Conservation (phyloP, 192 early-diverging fungal species). For the Helicostylum pulchrum region DNA sequence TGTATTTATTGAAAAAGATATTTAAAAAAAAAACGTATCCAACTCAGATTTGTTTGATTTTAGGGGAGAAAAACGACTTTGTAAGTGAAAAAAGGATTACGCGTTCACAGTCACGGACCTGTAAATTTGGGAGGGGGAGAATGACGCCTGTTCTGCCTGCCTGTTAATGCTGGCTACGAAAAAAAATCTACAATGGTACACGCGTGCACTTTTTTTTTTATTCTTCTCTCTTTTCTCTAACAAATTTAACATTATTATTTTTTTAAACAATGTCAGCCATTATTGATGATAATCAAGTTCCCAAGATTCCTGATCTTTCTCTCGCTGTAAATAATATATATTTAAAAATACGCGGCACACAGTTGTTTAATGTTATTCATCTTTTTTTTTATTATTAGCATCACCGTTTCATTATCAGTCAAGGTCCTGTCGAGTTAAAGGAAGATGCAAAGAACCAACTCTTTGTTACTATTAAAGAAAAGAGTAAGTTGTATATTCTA, state of each 20-base stretch:
- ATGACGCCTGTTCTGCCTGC: background rate
- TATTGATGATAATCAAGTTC: conserved; percentile 63
- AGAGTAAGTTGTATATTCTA: conserved; percentile 57
- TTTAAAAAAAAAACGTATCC: background rate
- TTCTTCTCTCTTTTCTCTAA: conserved; percentile 1
- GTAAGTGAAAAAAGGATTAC: conserved; percentile 1
- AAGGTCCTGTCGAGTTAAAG: conserved; percentile 67
- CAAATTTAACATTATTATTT: background rate
- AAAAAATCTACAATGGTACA: background rate
- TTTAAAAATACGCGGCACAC: background rate
- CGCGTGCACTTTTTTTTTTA: background rate
- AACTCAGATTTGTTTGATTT: background rate
- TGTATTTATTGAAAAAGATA: background rate
- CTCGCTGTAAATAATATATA: conserved; percentile 49
- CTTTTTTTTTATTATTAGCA: conserved; percentile 38
- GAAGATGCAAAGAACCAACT: conserved; percentile 69
- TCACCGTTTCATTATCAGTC: conserved; percentile 71
- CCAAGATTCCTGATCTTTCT: conserved; percentile 87
- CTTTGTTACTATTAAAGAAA: conserved; percentile 70
- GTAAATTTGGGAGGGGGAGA: background rate
- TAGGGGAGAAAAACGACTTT: background rate
- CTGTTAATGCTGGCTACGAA: background rate
- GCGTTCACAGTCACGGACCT: conserved; percentile 7
- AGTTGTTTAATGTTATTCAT: background rate
- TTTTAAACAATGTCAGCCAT: conserved; percentile 12